Evolutionary conservation across 208 protist species (phyloP).

Genomic region (Crithidia expoeki): DNA sequence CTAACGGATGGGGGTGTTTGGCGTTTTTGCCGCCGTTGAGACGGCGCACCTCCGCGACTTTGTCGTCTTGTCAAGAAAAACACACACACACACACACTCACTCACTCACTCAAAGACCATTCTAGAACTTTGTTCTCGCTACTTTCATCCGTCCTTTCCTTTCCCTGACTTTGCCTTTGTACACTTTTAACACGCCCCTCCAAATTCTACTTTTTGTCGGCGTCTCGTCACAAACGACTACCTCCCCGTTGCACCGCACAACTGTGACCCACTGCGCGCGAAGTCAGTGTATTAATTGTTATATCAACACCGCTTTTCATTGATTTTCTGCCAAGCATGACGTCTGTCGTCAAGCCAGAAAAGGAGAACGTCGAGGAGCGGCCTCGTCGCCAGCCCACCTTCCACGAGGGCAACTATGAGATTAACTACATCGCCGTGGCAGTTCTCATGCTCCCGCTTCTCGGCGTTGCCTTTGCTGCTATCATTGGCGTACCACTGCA

Average conservation of each 20-base stretch:
- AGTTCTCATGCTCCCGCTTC: constrained; percentile 60
- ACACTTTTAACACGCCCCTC: neutral
- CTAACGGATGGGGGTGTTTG: too few species aligned
- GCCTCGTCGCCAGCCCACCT: constrained; percentile 54
- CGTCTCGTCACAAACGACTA: too few species aligned
- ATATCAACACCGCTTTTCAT: neutral
- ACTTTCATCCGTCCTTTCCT: constrained; percentile 7
- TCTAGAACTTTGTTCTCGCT: constrained; percentile 7
- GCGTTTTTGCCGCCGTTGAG: too few species aligned
- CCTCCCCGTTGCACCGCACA: too few species aligned
- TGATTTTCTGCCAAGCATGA: constrained; percentile 16
- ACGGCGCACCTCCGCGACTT: too few species aligned
- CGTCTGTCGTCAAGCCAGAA: constrained; percentile 19
- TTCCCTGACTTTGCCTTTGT: neutral
- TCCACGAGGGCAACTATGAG: constrained; percentile 65
- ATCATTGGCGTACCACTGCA: constrained; percentile 63
- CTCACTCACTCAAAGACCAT: neutral
- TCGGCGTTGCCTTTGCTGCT: constrained; percentile 35
- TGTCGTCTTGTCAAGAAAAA: neutral
- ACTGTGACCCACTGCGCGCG: neutral
- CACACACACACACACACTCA: neutral
- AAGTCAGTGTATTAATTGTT: constrained; percentile 10
- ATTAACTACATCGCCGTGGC: constrained; percentile 81
- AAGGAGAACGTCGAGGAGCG: constrained; percentile 43
- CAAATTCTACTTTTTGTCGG: neutral